Conservation (phyloP, 345 rosid species). For the Linum lewisii region DNA sequence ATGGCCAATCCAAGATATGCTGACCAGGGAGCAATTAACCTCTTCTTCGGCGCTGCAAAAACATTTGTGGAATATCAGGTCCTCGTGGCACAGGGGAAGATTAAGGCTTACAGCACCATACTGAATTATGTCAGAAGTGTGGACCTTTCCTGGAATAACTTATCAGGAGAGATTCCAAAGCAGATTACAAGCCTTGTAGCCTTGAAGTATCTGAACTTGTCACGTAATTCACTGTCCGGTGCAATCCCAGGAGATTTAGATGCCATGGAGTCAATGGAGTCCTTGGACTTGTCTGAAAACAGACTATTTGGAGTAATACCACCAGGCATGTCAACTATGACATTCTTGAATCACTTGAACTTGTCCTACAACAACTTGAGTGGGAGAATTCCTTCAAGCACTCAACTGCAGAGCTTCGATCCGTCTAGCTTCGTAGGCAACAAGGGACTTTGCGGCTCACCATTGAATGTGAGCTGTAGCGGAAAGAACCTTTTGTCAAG, state of each 20-base stretch:
- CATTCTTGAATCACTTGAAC: not conserved
- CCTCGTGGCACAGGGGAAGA: not conserved
- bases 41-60: not conserved
- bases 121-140: not conserved
- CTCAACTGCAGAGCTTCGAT: slow-evolving; percentile 2
- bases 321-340: not conserved
- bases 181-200: not conserved
- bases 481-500: too few species aligned
- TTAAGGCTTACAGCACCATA: not conserved
- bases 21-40: not conserved
- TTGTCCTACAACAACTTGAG: slow-evolving; percentile 1
- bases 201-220: not conserved
- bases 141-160: not conserved
- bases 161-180: not conserved
- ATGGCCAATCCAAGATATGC: not conserved
- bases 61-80: not conserved
- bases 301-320: not conserved
- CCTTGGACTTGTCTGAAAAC: not conserved
- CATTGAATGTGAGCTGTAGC: not conserved
- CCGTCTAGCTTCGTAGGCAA: not conserved
- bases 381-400: slow-evolving; percentile 1
- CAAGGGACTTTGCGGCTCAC: not conserved
- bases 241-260: not conserved
- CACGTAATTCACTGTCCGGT: not conserved
- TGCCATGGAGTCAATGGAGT: not conserved